These are phyloP conservation scores for Flaveria linearis DNA, from an alignment of 129 eudicot species.

Conservation along the genomic window DNA sequence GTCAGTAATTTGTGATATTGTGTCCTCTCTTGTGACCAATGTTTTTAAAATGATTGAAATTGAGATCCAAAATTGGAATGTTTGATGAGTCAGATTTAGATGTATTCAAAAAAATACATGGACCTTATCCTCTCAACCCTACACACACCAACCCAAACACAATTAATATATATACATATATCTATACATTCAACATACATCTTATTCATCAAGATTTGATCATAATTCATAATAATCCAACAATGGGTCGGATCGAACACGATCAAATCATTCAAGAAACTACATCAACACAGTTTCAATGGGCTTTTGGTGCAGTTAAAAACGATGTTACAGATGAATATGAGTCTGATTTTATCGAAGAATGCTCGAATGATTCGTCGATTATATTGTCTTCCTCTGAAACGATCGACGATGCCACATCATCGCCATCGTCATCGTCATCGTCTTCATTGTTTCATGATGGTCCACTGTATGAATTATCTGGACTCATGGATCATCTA, in stretches of 20 bases:
- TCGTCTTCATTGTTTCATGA: conserved; percentile 1
- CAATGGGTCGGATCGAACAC: conserved; percentile 33
- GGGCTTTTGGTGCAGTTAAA: conserved; percentile 31
- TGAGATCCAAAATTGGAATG: conserved; percentile 20
- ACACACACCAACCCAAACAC: background rate
- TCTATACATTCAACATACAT: background rate
- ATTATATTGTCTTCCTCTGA: conserved; percentile 32
- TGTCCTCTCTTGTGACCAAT: conserved; percentile 25
- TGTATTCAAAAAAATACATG: conserved; percentile 38
- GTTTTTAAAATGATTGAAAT: background rate
- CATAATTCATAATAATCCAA: background rate
- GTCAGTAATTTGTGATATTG: background rate
- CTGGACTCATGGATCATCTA: conserved; percentile 77
- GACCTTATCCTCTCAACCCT: conserved; percentile 41
- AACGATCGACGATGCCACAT: conserved; percentile 32
- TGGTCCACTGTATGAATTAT: conserved; percentile 67
- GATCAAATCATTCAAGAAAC: conserved; percentile 18
- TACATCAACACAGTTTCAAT: conserved; percentile 12
- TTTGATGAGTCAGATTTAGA: conserved; percentile 60
- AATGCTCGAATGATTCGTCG: conserved; percentile 22
- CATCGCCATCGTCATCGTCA: conserved; percentile 25
- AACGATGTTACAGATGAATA: background rate
- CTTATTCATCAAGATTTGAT: conserved; percentile 17
- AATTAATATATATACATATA: background rate
- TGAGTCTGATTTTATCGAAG: conserved; percentile 26